Percentiles rank a stretch among this genome's conserved stretches.
Conservation (phyloP, 2,329 filamentous ascomycete genomes). For the Ceratocystis diversiconidia region DNA sequence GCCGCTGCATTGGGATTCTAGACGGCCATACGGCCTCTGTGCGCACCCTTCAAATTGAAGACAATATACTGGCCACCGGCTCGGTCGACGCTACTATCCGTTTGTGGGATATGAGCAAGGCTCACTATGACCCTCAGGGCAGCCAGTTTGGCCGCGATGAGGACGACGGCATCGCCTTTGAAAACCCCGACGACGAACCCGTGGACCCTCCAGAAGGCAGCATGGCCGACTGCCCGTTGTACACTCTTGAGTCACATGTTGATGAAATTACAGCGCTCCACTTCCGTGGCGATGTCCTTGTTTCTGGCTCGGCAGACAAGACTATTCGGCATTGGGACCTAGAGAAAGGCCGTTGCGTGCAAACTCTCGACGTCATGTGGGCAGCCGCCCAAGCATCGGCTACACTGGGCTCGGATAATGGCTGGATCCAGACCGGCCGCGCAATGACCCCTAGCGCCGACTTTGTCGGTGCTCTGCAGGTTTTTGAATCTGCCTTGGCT, state of each 20-base stretch:
- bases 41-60: constrained; percentile 79
- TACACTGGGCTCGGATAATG: constrained; percentile 45
- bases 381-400: constrained; percentile 80
- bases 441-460: constrained; percentile 46
- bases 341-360: constrained; percentile 90
- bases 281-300: constrained; percentile 75
- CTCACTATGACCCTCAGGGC: constrained; percentile 63
- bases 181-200: constrained; percentile 51
- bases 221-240: constrained; percentile 82
- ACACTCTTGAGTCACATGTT: constrained; percentile 76
- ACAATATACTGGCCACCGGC: constrained; percentile 88
- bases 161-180: constrained; percentile 56
- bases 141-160: constrained; percentile 44
- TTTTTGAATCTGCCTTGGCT: constrained; percentile 88
- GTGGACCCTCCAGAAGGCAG: constrained; percentile 62
- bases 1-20: constrained; percentile 76
- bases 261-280: constrained; percentile 90
- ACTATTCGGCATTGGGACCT: constrained; percentile 96
- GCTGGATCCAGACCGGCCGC: constrained; percentile 62
- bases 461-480: constrained; percentile 88
- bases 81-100: constrained; percentile 90
- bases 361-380: constrained; percentile 96
- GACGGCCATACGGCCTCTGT: constrained; percentile 95
- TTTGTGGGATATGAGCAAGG: constrained; percentile 85
- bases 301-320: constrained; percentile 94